A percentile compares a stretch with the other conserved stretches of the same genome.
Evolutionary conservation across 495 filamentous ascomycete genomes (phyloP).

Genomic region (Melanomma pulvis-pyrius): DNA sequence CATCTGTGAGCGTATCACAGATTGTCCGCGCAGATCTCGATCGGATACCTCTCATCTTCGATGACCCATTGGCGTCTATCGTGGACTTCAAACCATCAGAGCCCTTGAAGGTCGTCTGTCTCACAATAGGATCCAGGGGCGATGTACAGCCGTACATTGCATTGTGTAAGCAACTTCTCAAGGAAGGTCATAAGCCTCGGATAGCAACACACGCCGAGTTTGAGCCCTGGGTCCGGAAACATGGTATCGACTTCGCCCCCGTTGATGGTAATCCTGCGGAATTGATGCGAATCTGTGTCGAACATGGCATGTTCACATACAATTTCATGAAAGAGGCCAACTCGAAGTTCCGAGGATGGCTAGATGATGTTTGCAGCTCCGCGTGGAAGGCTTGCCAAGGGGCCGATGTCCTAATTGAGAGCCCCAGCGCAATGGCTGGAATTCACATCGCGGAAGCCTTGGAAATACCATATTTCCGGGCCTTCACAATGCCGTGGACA

Average conservation of each 20-base stretch:
- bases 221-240: conserved; percentile 79
- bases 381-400: conserved; percentile 84
- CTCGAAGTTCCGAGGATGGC: conserved; percentile 87
- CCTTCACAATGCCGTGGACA: conserved; percentile 99
- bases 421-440: conserved; percentile 95
- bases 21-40: conserved; percentile 33
- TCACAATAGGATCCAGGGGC: conserved; percentile 93
- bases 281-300: conserved; percentile 92
- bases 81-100: conserved; percentile 91
- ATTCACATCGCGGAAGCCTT: conserved; percentile 99
- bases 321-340: conserved; percentile 87
- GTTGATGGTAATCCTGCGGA: conserved; percentile 92
- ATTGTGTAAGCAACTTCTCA: conserved; percentile 84
- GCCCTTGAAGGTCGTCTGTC: conserved; percentile 82
- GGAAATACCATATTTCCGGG: conserved; percentile 92
- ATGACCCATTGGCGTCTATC: conserved; percentile 88
- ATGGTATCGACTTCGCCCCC: conserved; percentile 88
- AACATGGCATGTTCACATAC: conserved; percentile 96
- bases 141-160: conserved; percentile 99
- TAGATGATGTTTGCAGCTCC: conserved; percentile 83
- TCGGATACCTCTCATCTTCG: conserved; percentile 68
- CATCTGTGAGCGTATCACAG: conserved; percentile 18
- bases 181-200: conserved; percentile 81
- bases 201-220: conserved; percentile 96
- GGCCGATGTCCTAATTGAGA: conserved; percentile 89